Conservation (phyloP, 768 basidiomycete species). For the Artomyces pyxidatus region DNA sequence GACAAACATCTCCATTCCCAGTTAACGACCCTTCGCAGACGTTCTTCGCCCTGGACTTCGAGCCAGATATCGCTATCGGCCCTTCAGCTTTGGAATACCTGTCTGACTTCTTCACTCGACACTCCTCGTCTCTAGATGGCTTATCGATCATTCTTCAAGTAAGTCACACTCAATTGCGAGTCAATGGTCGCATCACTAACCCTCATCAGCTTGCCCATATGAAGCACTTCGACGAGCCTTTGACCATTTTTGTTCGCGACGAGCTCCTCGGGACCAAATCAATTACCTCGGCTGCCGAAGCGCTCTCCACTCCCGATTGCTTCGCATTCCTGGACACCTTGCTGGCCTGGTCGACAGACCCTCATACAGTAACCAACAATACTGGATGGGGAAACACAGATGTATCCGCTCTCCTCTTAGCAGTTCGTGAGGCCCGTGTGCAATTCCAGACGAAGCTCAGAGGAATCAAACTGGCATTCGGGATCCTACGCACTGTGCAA, state of each 20-base stretch:
- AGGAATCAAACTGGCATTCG: slow-evolving; percentile 39
- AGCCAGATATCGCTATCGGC: slow-evolving; percentile 55
- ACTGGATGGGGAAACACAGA: slow-evolving; percentile 21
- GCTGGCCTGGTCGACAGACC: slow-evolving; percentile 14
- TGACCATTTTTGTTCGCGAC: slow-evolving; percentile 35
- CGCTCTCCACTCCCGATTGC: slow-evolving; percentile 18
- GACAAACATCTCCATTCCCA: not conserved
- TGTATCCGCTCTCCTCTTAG: slow-evolving; percentile 24
- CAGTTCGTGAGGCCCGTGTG: slow-evolving; percentile 31
- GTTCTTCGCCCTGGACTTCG: slow-evolving; percentile 57
- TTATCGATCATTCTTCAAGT: slow-evolving; percentile 58
- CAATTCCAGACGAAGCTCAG: slow-evolving; percentile 26
- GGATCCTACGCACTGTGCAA: slow-evolving; percentile 36
- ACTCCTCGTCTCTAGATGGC: slow-evolving; percentile 49
- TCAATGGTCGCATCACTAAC: too few species aligned
- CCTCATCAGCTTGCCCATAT: slow-evolving; percentile 54
- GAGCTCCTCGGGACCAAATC: slow-evolving; percentile 13
- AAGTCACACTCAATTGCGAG: too few species aligned
- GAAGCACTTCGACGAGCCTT: slow-evolving; percentile 63
- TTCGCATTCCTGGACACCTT: slow-evolving; percentile 27
- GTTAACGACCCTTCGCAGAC: slow-evolving; percentile 26
- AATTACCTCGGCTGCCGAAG: not conserved
- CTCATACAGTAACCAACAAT: slow-evolving; percentile 5
- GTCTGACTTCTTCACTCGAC: slow-evolving; percentile 47
- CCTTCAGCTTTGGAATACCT: slow-evolving; percentile 48